phyloP scores from a whole-genome alignment of 257 asterid species.

The Solanum ossicruentum region DNA sequence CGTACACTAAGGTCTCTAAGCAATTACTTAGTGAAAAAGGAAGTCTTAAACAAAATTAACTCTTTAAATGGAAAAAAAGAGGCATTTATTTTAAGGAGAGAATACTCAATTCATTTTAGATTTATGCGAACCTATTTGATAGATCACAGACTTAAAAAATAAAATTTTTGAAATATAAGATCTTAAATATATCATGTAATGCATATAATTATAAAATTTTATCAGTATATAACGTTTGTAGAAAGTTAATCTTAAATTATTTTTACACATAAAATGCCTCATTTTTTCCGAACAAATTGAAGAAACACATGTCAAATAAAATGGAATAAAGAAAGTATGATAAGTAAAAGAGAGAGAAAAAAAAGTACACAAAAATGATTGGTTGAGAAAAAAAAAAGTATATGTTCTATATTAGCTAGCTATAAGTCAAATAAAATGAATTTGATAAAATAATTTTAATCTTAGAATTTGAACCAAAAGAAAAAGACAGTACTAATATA shows the following conservation, averaged over 20 bases:
- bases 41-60: background rate
- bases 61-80: background rate
- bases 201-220: background rate
- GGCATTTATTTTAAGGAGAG: background rate
- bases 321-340: background rate
- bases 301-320: background rate
- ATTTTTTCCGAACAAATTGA: too few species aligned
- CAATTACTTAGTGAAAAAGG: too few species aligned
- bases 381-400: background rate
- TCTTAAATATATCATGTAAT: background rate
- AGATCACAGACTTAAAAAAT: background rate
- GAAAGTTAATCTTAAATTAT: background rate
- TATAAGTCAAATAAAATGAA: background rate
- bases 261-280: background rate
- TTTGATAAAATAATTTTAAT: background rate
- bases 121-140: background rate
- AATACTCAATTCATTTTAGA: background rate
- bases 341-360: background rate
- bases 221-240: background rate
- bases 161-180: background rate
- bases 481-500: background rate
- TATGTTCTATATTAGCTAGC: background rate
- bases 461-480: background rate
- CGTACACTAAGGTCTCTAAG: too few species aligned
- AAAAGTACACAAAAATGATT: background rate